Evolutionary conservation across 2,329 filamentous ascomycete genomes (phyloP).

Genomic region (Dryadomyces quercivorus): DNA sequence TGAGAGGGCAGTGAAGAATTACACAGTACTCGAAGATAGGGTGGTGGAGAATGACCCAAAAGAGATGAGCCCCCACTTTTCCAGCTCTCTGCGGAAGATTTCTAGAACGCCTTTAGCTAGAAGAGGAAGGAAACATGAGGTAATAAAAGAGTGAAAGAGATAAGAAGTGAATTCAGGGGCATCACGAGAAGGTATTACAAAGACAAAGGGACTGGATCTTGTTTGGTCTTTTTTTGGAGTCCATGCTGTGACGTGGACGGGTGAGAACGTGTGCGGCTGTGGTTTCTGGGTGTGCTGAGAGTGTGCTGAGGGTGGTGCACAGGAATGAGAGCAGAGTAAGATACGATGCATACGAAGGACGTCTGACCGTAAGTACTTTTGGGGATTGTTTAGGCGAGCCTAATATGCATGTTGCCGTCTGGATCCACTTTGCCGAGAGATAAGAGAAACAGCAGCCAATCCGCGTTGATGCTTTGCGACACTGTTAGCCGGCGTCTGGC

Average conservation of each 20-base stretch:
- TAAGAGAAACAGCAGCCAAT: conserved; percentile 10
- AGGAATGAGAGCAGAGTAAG: too few relatives aligned
- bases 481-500: neutral
- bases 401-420: neutral
- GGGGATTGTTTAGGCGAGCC: too few relatives aligned
- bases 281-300: too few relatives aligned
- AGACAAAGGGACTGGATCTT: too few relatives aligned
- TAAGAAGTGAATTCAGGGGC: neutral
- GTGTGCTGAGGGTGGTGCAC: too few relatives aligned
- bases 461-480: too few relatives aligned
- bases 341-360: too few relatives aligned
- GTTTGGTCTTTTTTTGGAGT: too few relatives aligned
- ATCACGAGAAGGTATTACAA: too few relatives aligned
- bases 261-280: too few relatives aligned
- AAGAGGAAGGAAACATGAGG: neutral
- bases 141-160: neutral
- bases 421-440: conserved; percentile 12
- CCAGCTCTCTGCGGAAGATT: neutral
- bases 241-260: too few relatives aligned
- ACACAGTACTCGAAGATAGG: neutral
- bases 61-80: neutral
- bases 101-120: neutral
- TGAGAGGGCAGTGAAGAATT: too few relatives aligned
- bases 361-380: neutral
- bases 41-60: neutral